These are phyloP conservation scores for Gossypium rotundifolium DNA, from an alignment of 345 rosid genomes.

Conservation along the genomic window DNA sequence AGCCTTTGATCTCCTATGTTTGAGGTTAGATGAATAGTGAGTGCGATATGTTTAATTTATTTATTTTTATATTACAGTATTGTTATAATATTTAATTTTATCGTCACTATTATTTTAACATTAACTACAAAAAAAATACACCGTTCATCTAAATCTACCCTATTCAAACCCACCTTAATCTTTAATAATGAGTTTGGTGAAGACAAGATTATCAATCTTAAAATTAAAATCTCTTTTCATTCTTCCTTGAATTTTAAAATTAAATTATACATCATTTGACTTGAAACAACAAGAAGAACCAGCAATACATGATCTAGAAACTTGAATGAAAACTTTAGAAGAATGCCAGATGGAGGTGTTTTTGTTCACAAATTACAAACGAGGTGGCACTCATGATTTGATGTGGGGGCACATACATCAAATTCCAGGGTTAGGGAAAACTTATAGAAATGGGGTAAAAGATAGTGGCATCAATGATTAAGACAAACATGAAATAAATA, in stretches of 20 bases:
- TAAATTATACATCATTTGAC: not conserved
- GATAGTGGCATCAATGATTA: not conserved
- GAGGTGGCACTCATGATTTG: constrained; percentile 17
- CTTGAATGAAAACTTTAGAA: too few relatives aligned
- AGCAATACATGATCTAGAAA: too few relatives aligned
- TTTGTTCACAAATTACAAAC: too few relatives aligned
- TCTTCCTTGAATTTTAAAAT: too few relatives aligned
- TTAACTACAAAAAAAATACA: accelerated
- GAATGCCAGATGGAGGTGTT: not conserved
- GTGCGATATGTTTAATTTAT: accelerated
- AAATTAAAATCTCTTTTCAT: too few relatives aligned
- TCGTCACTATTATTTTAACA: accelerated
- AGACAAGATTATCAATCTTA: too few relatives aligned
- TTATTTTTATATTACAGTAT: too few relatives aligned
- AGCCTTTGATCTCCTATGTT: too few relatives aligned
- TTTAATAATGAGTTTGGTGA: too few relatives aligned
- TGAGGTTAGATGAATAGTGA: too few relatives aligned
- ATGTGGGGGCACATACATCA: constrained; percentile 15
- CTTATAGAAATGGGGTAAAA: not conserved
- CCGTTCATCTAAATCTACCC: accelerated
- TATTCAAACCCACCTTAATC: too few relatives aligned
- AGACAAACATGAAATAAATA: not conserved
- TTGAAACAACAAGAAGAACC: not conserved
- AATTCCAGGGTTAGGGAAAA: constrained; percentile 5
- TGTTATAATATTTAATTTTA: accelerated